Evolutionary conservation across 257 asterid species (phyloP), one percentile per base, ranked within the genome.

Genomic region (Solanum dulcamara): DNA sequence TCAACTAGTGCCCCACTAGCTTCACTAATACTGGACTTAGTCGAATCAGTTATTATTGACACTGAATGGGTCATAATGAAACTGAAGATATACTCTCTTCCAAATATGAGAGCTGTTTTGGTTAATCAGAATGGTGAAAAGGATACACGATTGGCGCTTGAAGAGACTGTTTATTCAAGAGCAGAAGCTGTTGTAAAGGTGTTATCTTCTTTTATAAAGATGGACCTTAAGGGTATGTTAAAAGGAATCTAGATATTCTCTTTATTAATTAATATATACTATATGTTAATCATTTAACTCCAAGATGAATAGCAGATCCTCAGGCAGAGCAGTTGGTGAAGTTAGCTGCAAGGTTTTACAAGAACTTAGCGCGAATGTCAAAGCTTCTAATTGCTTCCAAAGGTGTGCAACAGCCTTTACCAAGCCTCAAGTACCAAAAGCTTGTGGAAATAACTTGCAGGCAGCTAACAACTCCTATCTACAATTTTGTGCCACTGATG

Each of bases 371-470:
- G 70, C 89, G 90, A 70, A 86, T 94, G 79, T 91, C 98, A 1
- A 95, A 95, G 92, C 95, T 93, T 83, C 82, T 87, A 26, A 93
- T 93, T 48, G 91, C 93, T 85, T 85, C 93, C 7, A 92, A 90
- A 92, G 96, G 98, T 33, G 89, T 93, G 92, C 91, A 88, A 87
- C 96, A 93, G 90, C 89, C 90, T 80, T 81, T 93, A 71, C 98
- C 95, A 18, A 90, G 96, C 86, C 86, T 90, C 75, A 88, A 86
- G 90, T 92, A 89, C 88, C 94, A 95, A 89, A 93, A 86, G 91
- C 95, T 95, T 26, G 98, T 94, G 86, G 98, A 93, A 89, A 89
- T 90, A 84, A 93, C 98, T 86, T 92, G 96, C 92, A 87, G 92
- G 90, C 90, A 91, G 87, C 87, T 94, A 79, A 93, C 98, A 83